phyloP scores from a whole-genome alignment of 2,329 filamentous ascomycete genomes.

The Aureobasidium leucospermi region DNA sequence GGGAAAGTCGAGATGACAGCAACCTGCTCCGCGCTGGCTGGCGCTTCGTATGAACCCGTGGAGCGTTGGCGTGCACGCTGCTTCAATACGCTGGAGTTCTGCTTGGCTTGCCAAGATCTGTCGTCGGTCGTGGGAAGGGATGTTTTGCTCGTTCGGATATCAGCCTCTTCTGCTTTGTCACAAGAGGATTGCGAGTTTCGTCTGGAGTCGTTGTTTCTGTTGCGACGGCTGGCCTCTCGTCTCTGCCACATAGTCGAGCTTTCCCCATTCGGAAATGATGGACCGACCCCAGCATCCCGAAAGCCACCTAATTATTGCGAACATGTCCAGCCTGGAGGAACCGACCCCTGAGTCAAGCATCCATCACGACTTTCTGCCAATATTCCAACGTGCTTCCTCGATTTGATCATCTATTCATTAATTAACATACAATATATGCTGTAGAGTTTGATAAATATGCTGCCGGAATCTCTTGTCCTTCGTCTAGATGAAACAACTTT shows the following conservation, averaged over 20 bases:
- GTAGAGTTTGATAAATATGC: background rate
- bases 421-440: slow-evolving; percentile 10
- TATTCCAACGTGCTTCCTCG: background rate
- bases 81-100: background rate
- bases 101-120: slow-evolving; percentile 4
- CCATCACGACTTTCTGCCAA: background rate
- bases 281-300: background rate
- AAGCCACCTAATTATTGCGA: slow-evolving; percentile 4
- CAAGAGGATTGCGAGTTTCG: background rate
- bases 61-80: background rate
- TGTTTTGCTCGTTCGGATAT: background rate
- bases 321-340: background rate
- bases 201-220: background rate
- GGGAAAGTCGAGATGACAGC: slow-evolving; percentile 6
- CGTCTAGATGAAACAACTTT: background rate
- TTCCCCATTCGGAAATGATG: background rate
- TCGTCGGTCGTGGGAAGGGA: background rate
- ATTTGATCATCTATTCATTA: background rate
- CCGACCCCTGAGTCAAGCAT: background rate
- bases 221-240: slow-evolving; percentile 2
- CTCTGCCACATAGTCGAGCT: background rate
- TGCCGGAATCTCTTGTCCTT: background rate
- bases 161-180: background rate
- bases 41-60: background rate
- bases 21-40: slow-evolving; percentile 2